Conservation (phyloP, 1,284 basidiomycete genomes). For the Neotropicomus parvogracilis region DNA sequence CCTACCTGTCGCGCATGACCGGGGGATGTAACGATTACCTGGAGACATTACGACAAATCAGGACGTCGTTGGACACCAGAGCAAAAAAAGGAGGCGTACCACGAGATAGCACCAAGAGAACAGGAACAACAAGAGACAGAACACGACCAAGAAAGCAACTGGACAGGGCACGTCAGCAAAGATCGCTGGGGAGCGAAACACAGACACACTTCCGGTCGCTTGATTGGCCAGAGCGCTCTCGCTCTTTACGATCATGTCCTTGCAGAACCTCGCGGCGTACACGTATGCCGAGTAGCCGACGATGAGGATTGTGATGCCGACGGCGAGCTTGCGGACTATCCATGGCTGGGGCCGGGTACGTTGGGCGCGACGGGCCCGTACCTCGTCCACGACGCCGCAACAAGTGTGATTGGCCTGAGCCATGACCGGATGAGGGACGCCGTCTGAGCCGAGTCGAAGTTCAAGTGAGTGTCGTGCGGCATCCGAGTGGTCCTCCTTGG, state of each 20-base stretch:
- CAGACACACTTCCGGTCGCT: constrained; percentile 51
- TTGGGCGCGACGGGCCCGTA: constrained; percentile 9
- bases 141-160: constrained; percentile 54
- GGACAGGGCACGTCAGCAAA: background rate
- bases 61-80: background rate
- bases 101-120: constrained; percentile 55
- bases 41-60: background rate
- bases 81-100: constrained; percentile 33
- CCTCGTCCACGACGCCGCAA: constrained; percentile 30
- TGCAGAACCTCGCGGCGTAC: constrained; percentile 55
- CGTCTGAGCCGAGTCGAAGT: constrained; percentile 1
- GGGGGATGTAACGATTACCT: constrained; percentile 52
- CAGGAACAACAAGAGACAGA: constrained; percentile 47
- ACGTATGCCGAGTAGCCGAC: constrained; percentile 54
- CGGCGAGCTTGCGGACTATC: constrained; percentile 48
- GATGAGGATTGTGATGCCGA: constrained; percentile 41
- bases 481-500: constrained; percentile 8
- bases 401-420: constrained; percentile 17
- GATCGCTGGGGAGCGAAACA: constrained; percentile 12
- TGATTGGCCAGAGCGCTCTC: constrained; percentile 38
- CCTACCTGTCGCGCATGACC: constrained; percentile 55
- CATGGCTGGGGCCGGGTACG: constrained; percentile 40
- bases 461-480: constrained; percentile 13
- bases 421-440: constrained; percentile 13
- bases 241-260: constrained; percentile 49